Percentiles rank a stretch among this genome's conserved stretches.
Conservation (phyloP, 768 basidiomycete genomes). For the Suillus discolor region DNA sequence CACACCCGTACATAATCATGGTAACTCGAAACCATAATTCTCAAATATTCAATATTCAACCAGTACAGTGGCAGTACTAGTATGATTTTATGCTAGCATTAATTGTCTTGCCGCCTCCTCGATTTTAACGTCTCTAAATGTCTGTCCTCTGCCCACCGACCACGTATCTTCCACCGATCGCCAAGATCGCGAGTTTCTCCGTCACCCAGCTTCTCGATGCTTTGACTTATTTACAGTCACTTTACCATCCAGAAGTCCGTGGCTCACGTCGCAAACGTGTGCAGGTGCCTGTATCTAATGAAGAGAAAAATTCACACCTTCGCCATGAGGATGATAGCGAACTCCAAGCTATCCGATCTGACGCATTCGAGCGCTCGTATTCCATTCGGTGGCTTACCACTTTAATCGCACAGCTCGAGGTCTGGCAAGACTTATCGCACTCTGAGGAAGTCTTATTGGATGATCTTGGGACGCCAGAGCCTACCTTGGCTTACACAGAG, state of each 20-base stretch:
- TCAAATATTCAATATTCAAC: not conserved
- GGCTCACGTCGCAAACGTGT: slow-evolving; percentile 49
- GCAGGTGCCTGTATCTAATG: not conserved
- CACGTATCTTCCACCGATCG: slow-evolving; percentile 54
- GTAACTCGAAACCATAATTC: not conserved
- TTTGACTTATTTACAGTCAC: slow-evolving; percentile 49
- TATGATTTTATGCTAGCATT: slow-evolving; percentile 8
- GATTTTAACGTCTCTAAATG: slow-evolving; percentile 7
- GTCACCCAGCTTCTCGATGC: slow-evolving; percentile 43
- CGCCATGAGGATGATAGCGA: slow-evolving; percentile 10
- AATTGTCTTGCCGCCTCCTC: not conserved
- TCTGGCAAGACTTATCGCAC: slow-evolving; percentile 8
- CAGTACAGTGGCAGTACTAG: no score
- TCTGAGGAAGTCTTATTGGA: not conserved
- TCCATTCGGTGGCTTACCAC: slow-evolving; percentile 75
- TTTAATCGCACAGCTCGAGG: slow-evolving; percentile 49
- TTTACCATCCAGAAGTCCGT: slow-evolving; percentile 67
- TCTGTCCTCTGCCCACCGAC: slow-evolving; percentile 43
- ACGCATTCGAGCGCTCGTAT: slow-evolving; percentile 70
- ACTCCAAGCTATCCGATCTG: slow-evolving; percentile 45
- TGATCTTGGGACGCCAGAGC: not conserved
- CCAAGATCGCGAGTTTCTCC: slow-evolving; percentile 39
- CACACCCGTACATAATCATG: slow-evolving; percentile 2
- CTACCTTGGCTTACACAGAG: slow-evolving; percentile 27
- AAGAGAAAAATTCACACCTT: not conserved